Conservation (phyloP, 1,139 yeast species). For the Kodamaea sp. region DNA sequence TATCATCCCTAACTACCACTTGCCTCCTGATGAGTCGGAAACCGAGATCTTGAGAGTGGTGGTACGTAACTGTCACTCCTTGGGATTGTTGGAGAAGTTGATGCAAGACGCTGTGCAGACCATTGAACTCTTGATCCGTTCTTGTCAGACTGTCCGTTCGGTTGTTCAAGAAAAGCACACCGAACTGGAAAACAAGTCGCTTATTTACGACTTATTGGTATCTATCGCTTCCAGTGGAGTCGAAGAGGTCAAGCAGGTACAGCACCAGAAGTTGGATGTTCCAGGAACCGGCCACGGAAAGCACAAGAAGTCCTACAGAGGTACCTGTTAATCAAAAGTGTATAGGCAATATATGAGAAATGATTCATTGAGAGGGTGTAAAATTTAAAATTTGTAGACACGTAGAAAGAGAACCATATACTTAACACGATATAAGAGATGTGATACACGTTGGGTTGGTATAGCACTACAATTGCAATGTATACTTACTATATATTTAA, state of each 20-base stretch:
- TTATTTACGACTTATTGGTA: slow-evolving; percentile 36
- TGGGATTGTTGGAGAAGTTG: slow-evolving; percentile 72
- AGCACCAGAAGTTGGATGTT: slow-evolving; percentile 22
- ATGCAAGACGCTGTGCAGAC: slow-evolving; percentile 64
- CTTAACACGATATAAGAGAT: background rate
- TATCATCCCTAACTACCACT: slow-evolving; percentile 87
- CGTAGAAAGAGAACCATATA: background rate
- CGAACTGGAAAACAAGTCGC: slow-evolving; percentile 21
- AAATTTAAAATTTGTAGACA: too few species aligned
- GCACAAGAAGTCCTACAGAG: slow-evolving; percentile 51
- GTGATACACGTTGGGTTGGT: too few species aligned
- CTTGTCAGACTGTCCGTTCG: slow-evolving; percentile 31
- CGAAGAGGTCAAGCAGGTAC: slow-evolving; percentile 28
- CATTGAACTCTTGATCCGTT: slow-evolving; percentile 52
- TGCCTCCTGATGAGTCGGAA: slow-evolving; percentile 60
- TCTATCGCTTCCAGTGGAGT: slow-evolving; percentile 43
- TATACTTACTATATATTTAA: too few species aligned
- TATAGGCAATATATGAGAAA: background rate
- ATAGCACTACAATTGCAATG: too few species aligned
- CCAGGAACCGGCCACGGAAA: slow-evolving; percentile 31
- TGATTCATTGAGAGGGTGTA: too few species aligned
- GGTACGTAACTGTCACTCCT: slow-evolving; percentile 68
- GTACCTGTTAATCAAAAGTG: slow-evolving; percentile 43
- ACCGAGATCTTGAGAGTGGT: slow-evolving; percentile 83
- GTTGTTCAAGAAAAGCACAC: slow-evolving; percentile 19